Evolutionary conservation across 192 early-diverging fungal genomes (phyloP), one percentile per base, ranked within the genome.

Genomic region (Backusella circina): DNA sequence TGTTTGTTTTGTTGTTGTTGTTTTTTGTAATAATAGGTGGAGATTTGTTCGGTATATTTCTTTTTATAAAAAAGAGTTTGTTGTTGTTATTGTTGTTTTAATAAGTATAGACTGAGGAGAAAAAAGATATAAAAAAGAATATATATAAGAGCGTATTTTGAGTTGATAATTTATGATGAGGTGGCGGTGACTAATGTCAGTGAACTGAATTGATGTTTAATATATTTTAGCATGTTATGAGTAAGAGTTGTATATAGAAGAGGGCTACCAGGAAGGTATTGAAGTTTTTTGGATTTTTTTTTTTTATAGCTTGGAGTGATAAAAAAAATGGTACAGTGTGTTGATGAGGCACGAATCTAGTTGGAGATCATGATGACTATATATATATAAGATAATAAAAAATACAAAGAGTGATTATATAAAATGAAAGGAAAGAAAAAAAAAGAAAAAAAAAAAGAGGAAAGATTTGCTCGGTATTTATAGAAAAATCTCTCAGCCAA

Each of bases 301-400:
- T 66, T 66, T 30, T 66, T 66, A 73, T 35, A 39, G 54, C 51
- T 51, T 66, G 23, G 31, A 18, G 68, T 26, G 28, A 70, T 26
- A 70, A 70, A 28, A 44, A 44, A 44, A 41, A 44, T 39, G 33
- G n/a, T 47, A 30, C 38, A 44, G 36, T 31, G 21, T 70, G 69
- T 47, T 70, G 33, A 21, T 64, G 73, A 38, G 36, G 65, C 18
- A 26, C 30, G 38, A 74, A 74, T 64, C 33, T 61, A 38, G 54
- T 74, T 38, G 37, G 57, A 74, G 21, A 38, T 35, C 73, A 74
- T 74, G 38, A 30, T 74, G 35, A 66, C 38, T 61, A 38, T 38
- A 73, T 32, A 28, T 44, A n/a, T 72, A 69, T 30, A 31, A 38
- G 61, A 36, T 30, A 28, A 72, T 33, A 72, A 57, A 57, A 57